Evolutionary conservation across 2,329 filamentous ascomycete genomes (phyloP).

Genomic region (Diaporthe velutina): DNA sequence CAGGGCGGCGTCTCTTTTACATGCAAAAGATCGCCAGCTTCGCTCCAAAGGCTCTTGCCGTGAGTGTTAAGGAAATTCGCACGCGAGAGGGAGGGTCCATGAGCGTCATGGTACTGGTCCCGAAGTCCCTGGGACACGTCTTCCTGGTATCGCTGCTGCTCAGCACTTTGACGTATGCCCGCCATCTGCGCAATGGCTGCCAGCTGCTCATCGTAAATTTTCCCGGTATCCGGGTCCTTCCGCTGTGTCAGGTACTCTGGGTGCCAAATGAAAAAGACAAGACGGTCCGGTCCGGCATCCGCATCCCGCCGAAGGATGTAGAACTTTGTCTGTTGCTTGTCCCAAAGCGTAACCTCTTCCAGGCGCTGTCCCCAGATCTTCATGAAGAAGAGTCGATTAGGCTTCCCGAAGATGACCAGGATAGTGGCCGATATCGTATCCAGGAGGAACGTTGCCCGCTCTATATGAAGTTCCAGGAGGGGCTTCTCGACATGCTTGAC

Average conservation of each 20-base stretch:
- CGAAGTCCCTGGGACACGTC: not conserved
- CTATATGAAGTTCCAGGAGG: not conserved
- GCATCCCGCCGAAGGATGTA: not conserved
- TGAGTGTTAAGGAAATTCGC: no score
- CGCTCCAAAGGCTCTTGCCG: no score
- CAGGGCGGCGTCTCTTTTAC: not conserved
- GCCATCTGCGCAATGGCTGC: not conserved
- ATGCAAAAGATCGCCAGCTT: no score
- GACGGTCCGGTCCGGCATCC: not conserved
- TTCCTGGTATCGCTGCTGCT: not conserved
- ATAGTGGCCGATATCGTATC: not conserved
- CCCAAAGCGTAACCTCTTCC: not conserved
- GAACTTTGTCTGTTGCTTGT: not conserved
- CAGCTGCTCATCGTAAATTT: not conserved
- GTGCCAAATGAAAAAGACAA: not conserved
- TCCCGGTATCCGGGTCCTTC: not conserved
- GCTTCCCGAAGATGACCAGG: not conserved
- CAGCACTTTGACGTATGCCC: not conserved
- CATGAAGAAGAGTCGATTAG: not conserved
- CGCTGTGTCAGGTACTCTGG: not conserved
- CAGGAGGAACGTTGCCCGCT: not conserved
- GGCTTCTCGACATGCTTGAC: no score
- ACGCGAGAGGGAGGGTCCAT: not conserved
- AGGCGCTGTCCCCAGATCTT: not conserved
- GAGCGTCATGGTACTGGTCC: not conserved